Base-by-base conservation (phyloP, 1,284 basidiomycete species). In the Heterobasidion irregulare region DNA sequence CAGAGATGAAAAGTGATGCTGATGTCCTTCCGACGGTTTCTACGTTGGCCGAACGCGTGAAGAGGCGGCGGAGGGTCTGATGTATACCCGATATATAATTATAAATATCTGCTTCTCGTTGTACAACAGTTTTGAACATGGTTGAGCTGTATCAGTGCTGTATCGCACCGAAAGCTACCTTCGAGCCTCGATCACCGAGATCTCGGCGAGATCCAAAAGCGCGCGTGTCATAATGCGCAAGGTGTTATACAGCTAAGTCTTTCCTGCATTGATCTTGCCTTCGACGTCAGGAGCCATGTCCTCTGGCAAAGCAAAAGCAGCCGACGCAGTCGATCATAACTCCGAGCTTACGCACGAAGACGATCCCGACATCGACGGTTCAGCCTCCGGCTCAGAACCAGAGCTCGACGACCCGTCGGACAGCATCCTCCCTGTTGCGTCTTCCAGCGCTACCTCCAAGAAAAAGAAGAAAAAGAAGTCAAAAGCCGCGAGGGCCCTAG, bases 401-500 rank as follows among this genome's bases (percentile, higher is more conserved):
- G 66, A 68, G 12, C 9, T 18, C 26, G 65, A 63, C 19, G 67
- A 68, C 32, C 41, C 63, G 70, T n/a, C 62, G 59, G 54, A 62
- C 51, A n/a, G 36, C 34, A 32, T 15, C 2, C 33, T 33, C 36
- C 35, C 36, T 19, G 61, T 59, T 43, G 65, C 50, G 61, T 64
- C 48, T 52, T 65, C 65, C 6, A 66, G 61, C 53, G 62, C 67
- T 7, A 65, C 68, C 7, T 66, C 67, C 7, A 87, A 84, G 70
- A 89, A 86, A 71, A 89, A 78, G 65, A 83, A 89, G 71, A 90
- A 88, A 72, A 88, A 86, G 68, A 81, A 79, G 65, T 82, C 84
- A 3, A 89, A 85, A 62, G 77, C 77, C 7, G 65, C 75, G n/a
- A 83, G 75, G 59, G 72, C 73, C 6, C 65, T 86, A 18, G 75